These are phyloP conservation scores for Nectriaceae sp. DNA, from an alignment of 2,329 filamentous ascomycete genomes.

Conservation along the genomic window DNA sequence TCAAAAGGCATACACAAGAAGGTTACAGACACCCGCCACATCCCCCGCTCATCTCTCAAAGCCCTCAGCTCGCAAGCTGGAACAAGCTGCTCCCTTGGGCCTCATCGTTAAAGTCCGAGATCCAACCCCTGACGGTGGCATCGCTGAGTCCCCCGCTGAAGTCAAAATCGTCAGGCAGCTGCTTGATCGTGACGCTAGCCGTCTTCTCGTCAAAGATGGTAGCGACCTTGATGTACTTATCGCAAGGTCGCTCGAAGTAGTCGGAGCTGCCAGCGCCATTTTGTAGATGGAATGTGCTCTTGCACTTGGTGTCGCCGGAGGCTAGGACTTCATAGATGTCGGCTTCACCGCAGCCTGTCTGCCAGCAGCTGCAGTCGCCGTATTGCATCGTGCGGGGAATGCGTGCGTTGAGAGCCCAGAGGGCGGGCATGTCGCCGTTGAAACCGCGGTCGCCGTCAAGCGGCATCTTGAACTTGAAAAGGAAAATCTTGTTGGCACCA, in stretches of 20 bases:
- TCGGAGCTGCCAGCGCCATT: conserved; percentile 67
- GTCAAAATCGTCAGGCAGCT: neutral
- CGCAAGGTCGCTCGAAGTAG: conserved; percentile 68
- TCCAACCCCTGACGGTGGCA: neutral
- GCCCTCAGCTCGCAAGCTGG: conserved; percentile 15
- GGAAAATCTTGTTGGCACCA: conserved; percentile 70
- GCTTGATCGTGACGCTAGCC: neutral
- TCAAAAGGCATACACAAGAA: neutral
- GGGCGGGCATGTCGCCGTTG: conserved; percentile 69
- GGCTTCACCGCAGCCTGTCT: conserved; percentile 68
- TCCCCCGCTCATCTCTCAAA: neutral
- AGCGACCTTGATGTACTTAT: conserved; percentile 62
- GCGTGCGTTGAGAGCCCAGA: conserved; percentile 74
- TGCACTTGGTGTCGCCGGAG: conserved; percentile 64
- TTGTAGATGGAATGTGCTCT: conserved; percentile 69
- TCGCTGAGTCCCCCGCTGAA: neutral
- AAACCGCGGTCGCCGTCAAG: conserved; percentile 52
- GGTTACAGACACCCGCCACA: neutral
- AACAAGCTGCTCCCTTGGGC: conserved; percentile 24
- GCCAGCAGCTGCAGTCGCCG: conserved; percentile 73
- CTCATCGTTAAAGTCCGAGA: neutral
- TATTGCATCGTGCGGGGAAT: conserved; percentile 74
- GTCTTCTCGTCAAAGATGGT: neutral
- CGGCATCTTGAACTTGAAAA: conserved; percentile 76
- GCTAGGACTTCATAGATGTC: conserved; percentile 74